A percentile compares a stretch with the other conserved stretches of the same genome.
Evolutionary conservation across 2,329 filamentous ascomycete genomes (phyloP).

Genomic region (Apiospora arundinis): DNA sequence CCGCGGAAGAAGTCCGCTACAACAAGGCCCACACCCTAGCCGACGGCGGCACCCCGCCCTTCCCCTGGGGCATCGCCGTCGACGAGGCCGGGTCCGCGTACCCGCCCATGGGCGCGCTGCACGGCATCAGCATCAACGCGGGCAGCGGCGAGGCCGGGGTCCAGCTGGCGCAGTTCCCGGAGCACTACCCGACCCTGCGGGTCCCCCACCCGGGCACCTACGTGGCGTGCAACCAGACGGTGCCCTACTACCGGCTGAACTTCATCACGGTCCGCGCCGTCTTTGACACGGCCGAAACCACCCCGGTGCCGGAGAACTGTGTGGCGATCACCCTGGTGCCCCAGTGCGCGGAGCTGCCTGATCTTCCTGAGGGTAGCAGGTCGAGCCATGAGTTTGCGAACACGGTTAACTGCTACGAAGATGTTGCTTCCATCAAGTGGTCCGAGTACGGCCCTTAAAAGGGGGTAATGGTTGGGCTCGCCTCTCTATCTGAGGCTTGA

Average conservation of each 20-base stretch:
- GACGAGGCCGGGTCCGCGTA: constrained; percentile 24
- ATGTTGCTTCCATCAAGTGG: constrained; percentile 49
- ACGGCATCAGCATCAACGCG: constrained; percentile 43
- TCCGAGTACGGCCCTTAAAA: constrained; percentile 36
- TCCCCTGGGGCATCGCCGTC: constrained; percentile 46
- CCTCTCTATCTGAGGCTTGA: not conserved
- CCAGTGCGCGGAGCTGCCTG: constrained; percentile 48
- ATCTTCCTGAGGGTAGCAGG: constrained; percentile 43
- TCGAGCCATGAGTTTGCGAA: constrained; percentile 49
- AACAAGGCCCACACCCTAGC: constrained; percentile 45
- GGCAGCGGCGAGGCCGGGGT: constrained; percentile 46
- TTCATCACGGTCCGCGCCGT: constrained; percentile 49
- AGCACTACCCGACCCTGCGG: constrained; percentile 43
- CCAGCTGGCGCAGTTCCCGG: constrained; percentile 42
- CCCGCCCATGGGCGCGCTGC: constrained; percentile 33
- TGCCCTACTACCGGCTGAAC: constrained; percentile 49
- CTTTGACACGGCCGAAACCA: constrained; percentile 32
- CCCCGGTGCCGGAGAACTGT: constrained; percentile 51
- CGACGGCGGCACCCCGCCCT: constrained; percentile 47
- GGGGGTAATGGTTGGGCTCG: no score
- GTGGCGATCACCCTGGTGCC: constrained; percentile 50
- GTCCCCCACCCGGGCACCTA: constrained; percentile 39
- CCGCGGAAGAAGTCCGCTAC: constrained; percentile 42
- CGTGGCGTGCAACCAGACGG: constrained; percentile 49
- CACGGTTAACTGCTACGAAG: constrained; percentile 47